A percentile compares a stretch with the other conserved stretches of the same genome.
phyloP scores from a whole-genome alignment of 1,139 yeast species.

The Chernovozyma aurita region DNA sequence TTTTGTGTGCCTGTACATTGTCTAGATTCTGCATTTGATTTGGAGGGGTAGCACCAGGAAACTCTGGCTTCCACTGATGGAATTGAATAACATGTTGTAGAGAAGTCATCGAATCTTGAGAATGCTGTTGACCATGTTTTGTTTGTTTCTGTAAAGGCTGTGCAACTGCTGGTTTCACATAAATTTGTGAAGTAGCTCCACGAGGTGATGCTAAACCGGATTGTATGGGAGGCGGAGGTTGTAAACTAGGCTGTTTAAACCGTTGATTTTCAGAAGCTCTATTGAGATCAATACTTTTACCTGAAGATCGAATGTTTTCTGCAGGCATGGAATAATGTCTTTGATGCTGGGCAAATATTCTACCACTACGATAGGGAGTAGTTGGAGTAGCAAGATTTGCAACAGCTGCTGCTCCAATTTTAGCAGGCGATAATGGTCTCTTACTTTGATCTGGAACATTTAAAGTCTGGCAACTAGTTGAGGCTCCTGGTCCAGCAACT shows the following conservation, averaged over 20 bases:
- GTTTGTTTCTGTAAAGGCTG: slow-evolving; percentile 40
- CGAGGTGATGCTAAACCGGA: slow-evolving; percentile 16
- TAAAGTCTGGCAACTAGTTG: too few species aligned
- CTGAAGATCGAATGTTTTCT: slow-evolving; percentile 15
- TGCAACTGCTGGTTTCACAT: slow-evolving; percentile 43
- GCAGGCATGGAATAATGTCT: slow-evolving; percentile 43
- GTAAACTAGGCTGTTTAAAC: slow-evolving; percentile 8
- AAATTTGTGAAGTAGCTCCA: slow-evolving; percentile 34
- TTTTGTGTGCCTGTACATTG: too few species aligned
- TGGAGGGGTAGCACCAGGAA: slow-evolving; percentile 14
- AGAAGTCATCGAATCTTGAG: slow-evolving; percentile 49
- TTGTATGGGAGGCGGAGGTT: slow-evolving; percentile 1
- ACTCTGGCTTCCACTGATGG: slow-evolving; percentile 51
- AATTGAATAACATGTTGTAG: slow-evolving; percentile 49
- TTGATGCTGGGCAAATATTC: slow-evolving; percentile 29
- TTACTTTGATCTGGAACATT: slow-evolving; percentile 11
- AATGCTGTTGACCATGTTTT: slow-evolving; percentile 32
- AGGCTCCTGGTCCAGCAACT: too few species aligned
- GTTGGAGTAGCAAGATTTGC: slow-evolving; percentile 45
- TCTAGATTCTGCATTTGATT: too few species aligned
- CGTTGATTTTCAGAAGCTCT: slow-evolving; percentile 9
- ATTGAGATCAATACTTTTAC: slow-evolving; percentile 11
- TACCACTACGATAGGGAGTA: slow-evolving; percentile 20
- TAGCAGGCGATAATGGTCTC: slow-evolving; percentile 61
- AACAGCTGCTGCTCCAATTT: slow-evolving; percentile 69